phyloP scores from a whole-genome alignment of 306 rosid species.

The Trifolium pratense region DNA sequence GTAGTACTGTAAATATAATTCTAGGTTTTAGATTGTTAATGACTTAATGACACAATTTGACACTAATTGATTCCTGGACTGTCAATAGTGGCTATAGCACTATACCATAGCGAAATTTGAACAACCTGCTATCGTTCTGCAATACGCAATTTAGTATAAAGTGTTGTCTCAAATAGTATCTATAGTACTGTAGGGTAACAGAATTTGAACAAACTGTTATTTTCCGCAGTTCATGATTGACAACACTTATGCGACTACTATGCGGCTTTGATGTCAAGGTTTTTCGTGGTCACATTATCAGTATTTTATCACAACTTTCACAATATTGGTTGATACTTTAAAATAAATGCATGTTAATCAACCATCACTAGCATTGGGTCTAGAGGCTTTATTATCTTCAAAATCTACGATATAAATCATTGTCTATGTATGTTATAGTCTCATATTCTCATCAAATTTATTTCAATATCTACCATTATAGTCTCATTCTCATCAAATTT shows the following conservation, averaged over 20 bases:
- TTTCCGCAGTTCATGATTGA: not conserved
- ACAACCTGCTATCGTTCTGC: not conserved
- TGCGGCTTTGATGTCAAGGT: not conserved
- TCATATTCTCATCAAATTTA: slow-evolving; percentile 5
- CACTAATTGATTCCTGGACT: not conserved
- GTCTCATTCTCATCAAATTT: not conserved
- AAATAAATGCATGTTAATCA: not conserved
- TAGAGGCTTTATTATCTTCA: slow-evolving; percentile 30
- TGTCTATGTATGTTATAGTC: not conserved
- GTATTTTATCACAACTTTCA: not conserved
- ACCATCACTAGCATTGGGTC: not conserved
- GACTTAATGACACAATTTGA: slow-evolving; percentile 17
- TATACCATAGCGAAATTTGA: not conserved
- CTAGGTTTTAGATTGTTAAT: slow-evolving; percentile 10
- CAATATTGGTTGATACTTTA: not conserved
- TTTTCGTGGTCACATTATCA: not conserved
- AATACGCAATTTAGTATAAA: not conserved
- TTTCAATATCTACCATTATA: slow-evolving; percentile 14
- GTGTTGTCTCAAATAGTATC: not conserved
- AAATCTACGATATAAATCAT: slow-evolving; percentile 28
- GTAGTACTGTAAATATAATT: not conserved
- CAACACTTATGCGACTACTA: not conserved
- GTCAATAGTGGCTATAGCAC: not conserved
- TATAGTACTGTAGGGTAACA: not conserved
- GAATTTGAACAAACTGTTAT: not conserved